Evolutionary conservation across 179 eudicot genomes (phyloP), one percentile per base, ranked within the genome.

Genomic region (Carnegiea gigantea): DNA sequence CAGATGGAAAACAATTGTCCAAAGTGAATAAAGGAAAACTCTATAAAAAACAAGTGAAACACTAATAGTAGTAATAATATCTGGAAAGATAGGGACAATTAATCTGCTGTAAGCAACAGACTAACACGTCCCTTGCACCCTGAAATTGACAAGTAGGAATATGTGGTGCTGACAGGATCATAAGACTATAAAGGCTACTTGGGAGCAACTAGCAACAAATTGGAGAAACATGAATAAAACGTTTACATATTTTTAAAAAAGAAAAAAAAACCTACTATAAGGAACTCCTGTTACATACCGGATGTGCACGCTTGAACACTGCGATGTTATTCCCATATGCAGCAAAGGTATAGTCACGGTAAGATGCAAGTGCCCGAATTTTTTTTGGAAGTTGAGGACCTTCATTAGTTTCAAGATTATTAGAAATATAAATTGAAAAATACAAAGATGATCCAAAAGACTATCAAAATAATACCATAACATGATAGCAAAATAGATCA

Each of bases 351-450:
- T 90, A 96, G 78, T 96, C 98, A 77, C 99, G 96, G 86, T 87
- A 94, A 54, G 94, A 93, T 81, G 98, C 97, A 80, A 96, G 92
- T 77, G 98, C 99, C 75, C 94, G 88, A 77, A 96, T 94, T 87
- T 96, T 96, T 88, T 93, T 93, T 11, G 99, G 97, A 79, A 96
- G 89, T 88, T 92, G 98, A 80, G 97, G 97, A 84, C 99, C 99
- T 96, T 84, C 82, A 86, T 11, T 9, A 64, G 70, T n/a, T 64
- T 53, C 38, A 23, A 76, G 20, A 15, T 79, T 18, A 82, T 83
- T 24, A 73, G 77, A 82, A 57, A 26, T 9, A 18, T 40, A 79
- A 38, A n/a, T 9, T 9, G 23, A 33, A 59, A 21, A 44, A 36
- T 33, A 13, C 49, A 15, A 71, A 15, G n/a, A 26, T 30, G 15